Evolutionary conservation across 2,329 filamentous ascomycete species (phyloP).

Genomic region (Didymella segeticola): DNA sequence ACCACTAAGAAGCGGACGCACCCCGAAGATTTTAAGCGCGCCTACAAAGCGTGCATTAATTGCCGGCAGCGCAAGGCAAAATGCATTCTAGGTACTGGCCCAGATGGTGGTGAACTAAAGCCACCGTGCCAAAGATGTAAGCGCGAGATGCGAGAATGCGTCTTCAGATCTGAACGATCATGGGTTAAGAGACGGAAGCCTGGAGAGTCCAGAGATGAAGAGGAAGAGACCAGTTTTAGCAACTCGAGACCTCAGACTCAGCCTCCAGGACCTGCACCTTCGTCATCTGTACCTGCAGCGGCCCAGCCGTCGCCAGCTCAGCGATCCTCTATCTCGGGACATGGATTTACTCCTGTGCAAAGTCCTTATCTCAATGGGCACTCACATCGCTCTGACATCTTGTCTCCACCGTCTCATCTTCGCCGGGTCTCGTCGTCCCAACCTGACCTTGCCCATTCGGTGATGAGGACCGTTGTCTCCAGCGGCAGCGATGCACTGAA

Average conservation of each 20-base stretch:
- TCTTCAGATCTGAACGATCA: constrained; percentile 52
- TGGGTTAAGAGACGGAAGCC: constrained; percentile 49
- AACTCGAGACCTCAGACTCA: constrained; percentile 14
- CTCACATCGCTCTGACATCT: constrained; percentile 33
- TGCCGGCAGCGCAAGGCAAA: constrained; percentile 61
- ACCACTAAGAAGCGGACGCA: constrained; percentile 44
- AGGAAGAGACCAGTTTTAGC: constrained; percentile 19
- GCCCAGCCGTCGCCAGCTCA: constrained; percentile 30
- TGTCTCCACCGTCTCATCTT: constrained; percentile 39
- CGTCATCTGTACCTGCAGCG: constrained; percentile 16
- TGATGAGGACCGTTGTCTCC: constrained; percentile 59
- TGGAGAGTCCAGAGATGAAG: constrained; percentile 35
- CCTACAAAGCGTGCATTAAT: constrained; percentile 62
- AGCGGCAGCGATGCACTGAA: constrained; percentile 62
- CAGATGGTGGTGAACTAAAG: constrained; percentile 51
- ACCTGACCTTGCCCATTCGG: constrained; percentile 48
- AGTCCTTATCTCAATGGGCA: constrained; percentile 35
- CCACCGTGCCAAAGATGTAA: constrained; percentile 58
- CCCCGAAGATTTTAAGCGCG: constrained; percentile 57
- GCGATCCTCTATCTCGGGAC: constrained; percentile 34
- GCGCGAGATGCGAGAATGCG: constrained; percentile 58
- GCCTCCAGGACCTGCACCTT: constrained; percentile 5
- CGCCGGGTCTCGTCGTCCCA: constrained; percentile 44
- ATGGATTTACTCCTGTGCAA: constrained; percentile 32
- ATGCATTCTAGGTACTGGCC: constrained; percentile 56